A percentile compares a stretch with the other conserved stretches of the same genome.
Conservation (phyloP, 495 filamentous ascomycete genomes). For the Neurospora cerealis region DNA sequence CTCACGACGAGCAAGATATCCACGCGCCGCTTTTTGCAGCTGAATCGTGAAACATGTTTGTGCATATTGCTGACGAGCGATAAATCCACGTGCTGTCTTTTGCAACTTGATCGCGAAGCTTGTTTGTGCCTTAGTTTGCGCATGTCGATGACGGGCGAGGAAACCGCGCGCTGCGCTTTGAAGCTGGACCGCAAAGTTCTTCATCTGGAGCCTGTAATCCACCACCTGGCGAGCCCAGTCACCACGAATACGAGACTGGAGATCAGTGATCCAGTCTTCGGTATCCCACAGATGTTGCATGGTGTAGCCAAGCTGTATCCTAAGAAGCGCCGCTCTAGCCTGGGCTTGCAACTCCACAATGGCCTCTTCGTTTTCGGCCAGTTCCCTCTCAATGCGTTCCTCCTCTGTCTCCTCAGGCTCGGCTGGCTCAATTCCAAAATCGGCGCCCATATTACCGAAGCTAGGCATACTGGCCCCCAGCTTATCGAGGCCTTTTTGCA, state of each 20-base stretch:
- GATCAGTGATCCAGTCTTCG: slow-evolving; percentile 64
- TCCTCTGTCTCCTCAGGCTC: slow-evolving; percentile 82
- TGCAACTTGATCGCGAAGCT: slow-evolving; percentile 68
- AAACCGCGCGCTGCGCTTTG: slow-evolving; percentile 77
- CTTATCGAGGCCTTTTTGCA: slow-evolving; percentile 92
- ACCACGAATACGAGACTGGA: slow-evolving; percentile 79
- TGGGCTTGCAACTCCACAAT: slow-evolving; percentile 80
- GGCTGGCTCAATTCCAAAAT: slow-evolving; percentile 66
- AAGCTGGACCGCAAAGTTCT: slow-evolving; percentile 59
- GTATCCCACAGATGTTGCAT: slow-evolving; percentile 91
- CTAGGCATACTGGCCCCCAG: slow-evolving; percentile 92
- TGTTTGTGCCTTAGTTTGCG: slow-evolving; percentile 43
- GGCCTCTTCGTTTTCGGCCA: slow-evolving; percentile 59
- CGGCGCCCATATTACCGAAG: slow-evolving; percentile 92
- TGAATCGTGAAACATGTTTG: slow-evolving; percentile 50
- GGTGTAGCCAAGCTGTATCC: slow-evolving; percentile 64
- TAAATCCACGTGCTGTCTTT: slow-evolving; percentile 67
- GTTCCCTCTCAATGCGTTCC: slow-evolving; percentile 75
- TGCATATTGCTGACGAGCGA: slow-evolving; percentile 55
- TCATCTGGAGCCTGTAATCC: slow-evolving; percentile 71
- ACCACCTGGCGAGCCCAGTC: slow-evolving; percentile 59
- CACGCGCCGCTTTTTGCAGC: slow-evolving; percentile 71
- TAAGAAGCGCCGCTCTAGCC: slow-evolving; percentile 67
- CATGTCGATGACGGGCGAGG: slow-evolving; percentile 55
- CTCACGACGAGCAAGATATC: slow-evolving; percentile 62